These are phyloP conservation scores for Cryptococcus hybrid DNA, from an alignment of 1,284 basidiomycete genomes.

Conservation along the genomic window DNA sequence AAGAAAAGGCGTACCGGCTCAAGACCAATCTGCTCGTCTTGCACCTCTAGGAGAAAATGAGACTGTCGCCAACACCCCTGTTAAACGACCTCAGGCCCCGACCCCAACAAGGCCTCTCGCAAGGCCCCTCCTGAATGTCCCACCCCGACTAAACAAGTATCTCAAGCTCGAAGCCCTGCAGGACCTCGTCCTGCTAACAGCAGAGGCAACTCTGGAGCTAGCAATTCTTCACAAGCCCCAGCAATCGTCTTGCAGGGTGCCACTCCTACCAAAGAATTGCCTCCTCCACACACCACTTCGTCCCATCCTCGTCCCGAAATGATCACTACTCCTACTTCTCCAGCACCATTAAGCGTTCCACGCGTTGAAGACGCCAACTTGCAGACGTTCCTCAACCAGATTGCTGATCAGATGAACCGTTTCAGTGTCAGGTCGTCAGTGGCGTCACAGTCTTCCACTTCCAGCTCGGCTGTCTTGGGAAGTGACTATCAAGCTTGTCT, in stretches of 20 bases:
- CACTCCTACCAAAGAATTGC: constrained; percentile 47
- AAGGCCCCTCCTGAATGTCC: constrained; percentile 14
- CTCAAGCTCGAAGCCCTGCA: constrained; percentile 23
- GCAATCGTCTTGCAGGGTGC: constrained; percentile 52
- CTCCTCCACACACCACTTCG: constrained; percentile 19
- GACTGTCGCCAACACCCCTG: constrained; percentile 33
- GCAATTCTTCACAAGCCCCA: constrained; percentile 29
- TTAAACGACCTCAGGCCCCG: constrained; percentile 42
- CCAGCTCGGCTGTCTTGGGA: background rate
- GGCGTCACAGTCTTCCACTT: constrained; percentile 44
- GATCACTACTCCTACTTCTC: constrained; percentile 10
- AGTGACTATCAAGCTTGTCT: constrained; percentile 42
- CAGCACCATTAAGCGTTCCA: constrained; percentile 45
- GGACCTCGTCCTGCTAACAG: constrained; percentile 37
- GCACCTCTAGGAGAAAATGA: constrained; percentile 43
- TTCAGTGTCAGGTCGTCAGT: constrained; percentile 53
- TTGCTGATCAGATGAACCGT: constrained; percentile 57
- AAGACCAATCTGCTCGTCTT: constrained; percentile 15
- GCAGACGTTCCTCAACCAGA: constrained; percentile 59
- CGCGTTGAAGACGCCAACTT: constrained; percentile 54
- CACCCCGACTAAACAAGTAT: constrained; percentile 11
- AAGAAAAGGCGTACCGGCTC: constrained; percentile 22
- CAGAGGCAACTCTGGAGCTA: constrained; percentile 13
- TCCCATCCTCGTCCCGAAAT: constrained; percentile 31
- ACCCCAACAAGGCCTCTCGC: constrained; percentile 47